phyloP scores from a whole-genome alignment of 208 protist genomes.

The Trypanosoma lewisi region DNA sequence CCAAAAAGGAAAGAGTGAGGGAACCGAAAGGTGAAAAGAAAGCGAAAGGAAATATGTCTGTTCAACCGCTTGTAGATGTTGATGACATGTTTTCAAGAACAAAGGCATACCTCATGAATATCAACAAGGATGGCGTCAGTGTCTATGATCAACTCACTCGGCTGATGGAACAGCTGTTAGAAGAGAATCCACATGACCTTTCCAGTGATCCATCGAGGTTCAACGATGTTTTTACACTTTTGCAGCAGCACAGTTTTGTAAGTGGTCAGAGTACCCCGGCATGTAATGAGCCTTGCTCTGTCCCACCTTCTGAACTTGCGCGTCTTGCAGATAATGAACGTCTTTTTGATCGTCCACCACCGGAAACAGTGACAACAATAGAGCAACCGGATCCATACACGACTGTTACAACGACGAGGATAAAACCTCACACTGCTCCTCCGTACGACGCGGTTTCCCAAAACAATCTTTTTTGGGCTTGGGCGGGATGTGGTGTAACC shows the following conservation, averaged over 20 bases:
- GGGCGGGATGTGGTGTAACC: slow-evolving; percentile 68
- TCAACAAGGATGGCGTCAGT: slow-evolving; percentile 86
- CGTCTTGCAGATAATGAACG: slow-evolving; percentile 70
- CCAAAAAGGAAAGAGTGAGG: neutral
- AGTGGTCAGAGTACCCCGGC: slow-evolving; percentile 70
- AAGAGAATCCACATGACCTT: slow-evolving; percentile 76
- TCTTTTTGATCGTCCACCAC: slow-evolving; percentile 73
- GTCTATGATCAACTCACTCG: slow-evolving; percentile 91
- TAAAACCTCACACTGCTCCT: slow-evolving; percentile 76
- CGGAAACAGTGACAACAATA: slow-evolving; percentile 79
- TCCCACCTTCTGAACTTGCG: slow-evolving; percentile 65
- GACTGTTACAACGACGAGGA: slow-evolving; percentile 86
- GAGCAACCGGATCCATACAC: slow-evolving; percentile 90
- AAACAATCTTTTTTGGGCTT: slow-evolving; percentile 78
- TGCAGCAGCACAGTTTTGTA: slow-evolving; percentile 83
- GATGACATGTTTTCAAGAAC: slow-evolving; percentile 75
- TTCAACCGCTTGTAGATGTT: slow-evolving; percentile 32
- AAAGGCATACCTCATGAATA: slow-evolving; percentile 88
- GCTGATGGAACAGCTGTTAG: slow-evolving; percentile 79
- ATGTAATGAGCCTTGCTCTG: slow-evolving; percentile 52
- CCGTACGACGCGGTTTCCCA: slow-evolving; percentile 63
- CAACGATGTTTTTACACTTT: slow-evolving; percentile 66
- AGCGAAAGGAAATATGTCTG: slow-evolving; percentile 19
- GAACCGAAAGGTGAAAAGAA: neutral
- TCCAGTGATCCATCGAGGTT: slow-evolving; percentile 67